Conservation (phyloP, 192 early-diverging fungal species). For the Coemansia sp. region DNA sequence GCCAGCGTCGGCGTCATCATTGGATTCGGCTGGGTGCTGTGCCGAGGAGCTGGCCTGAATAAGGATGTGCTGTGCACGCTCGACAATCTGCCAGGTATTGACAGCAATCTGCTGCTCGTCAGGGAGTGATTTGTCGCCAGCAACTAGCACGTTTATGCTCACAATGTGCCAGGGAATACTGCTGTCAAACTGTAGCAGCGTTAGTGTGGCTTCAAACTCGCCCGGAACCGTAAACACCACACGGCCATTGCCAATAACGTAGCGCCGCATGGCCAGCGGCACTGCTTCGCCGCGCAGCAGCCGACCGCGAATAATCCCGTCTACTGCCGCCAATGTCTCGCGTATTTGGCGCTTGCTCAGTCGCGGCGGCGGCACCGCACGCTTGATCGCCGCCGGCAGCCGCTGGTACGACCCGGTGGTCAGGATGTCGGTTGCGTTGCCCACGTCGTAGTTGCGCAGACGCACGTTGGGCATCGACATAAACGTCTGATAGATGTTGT, state of each 20-base stretch:
- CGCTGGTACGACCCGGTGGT: constrained; percentile 78
- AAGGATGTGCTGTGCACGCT: constrained; percentile 25
- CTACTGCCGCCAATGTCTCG: constrained; percentile 57
- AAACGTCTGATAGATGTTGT: constrained; percentile 55
- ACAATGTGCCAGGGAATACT: constrained; percentile 68
- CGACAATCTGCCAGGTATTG: constrained; percentile 32
- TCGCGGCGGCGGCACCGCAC: constrained; percentile 56
- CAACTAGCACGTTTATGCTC: constrained; percentile 64
- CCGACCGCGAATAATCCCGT: constrained; percentile 69
- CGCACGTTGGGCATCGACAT: constrained; percentile 55
- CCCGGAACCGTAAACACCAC: constrained; percentile 62
- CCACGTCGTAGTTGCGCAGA: constrained; percentile 76
- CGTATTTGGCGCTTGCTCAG: constrained; percentile 59
- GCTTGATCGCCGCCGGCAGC: constrained; percentile 71
- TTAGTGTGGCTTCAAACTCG: constrained; percentile 62
- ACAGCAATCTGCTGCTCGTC: constrained; percentile 23
- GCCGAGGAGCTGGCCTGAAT: constrained; percentile 14
- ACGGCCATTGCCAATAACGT: constrained; percentile 62
- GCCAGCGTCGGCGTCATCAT: no score
- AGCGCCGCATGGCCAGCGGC: constrained; percentile 62
- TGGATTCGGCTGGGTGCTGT: neutral
- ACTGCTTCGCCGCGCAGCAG: constrained; percentile 68
- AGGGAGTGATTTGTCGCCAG: constrained; percentile 20
- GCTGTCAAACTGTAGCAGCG: constrained; percentile 58
- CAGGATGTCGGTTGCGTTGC: constrained; percentile 80